Base-by-base conservation (phyloP, 2,329 filamentous ascomycete species). In the Aspergillus sclerotialis region DNA sequence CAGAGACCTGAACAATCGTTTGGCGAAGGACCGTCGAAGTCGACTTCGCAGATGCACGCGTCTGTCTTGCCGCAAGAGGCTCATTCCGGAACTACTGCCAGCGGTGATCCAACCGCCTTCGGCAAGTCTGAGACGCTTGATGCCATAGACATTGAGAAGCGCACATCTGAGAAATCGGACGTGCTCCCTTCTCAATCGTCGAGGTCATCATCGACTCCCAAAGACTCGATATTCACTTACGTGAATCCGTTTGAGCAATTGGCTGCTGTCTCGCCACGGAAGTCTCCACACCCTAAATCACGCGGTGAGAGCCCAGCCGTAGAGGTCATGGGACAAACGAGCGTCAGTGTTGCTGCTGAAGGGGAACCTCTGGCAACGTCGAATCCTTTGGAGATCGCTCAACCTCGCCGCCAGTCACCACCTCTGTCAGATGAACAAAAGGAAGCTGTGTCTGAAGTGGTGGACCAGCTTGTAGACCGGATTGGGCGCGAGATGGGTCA, bases 161-260 rank as follows among this genome's bases (percentile, higher is more conserved):
- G 26, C 12, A 16, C 46, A 21, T 32, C 44, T 39, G 49, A 45
- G 40, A 52, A 48, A 35, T 53, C 52, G 37, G 55, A 62, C 35
- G 53, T 55, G 26, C 65, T 55, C 67, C 63, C 42, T 58, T 57
- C 30, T 43, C 57, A 38, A 46, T 28, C 19, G 16, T 36, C 46
- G 17, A 54, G 52, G 24, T 55, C 60, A 23, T 38, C 60, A 1
- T 44, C 56, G 25, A 50, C 60, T 6, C 58, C 61, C 29, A 57
- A 51, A 45, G 59, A 57, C 45, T 56, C 70, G 34, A 68, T 80
- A 35, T 84, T 84, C 56, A 83, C 73, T 17, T 84, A 84, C 59
- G 71, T 79, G 48, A 85, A 85, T 48, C 81, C 81, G 1, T 85
- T 85, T 48, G 80, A 84, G 38, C 72, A 82, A 50, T 64, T 85